These are phyloP conservation scores for Pyrenula aspistea DNA, from an alignment of 495 filamentous ascomycete genomes.

Conservation along the genomic window DNA sequence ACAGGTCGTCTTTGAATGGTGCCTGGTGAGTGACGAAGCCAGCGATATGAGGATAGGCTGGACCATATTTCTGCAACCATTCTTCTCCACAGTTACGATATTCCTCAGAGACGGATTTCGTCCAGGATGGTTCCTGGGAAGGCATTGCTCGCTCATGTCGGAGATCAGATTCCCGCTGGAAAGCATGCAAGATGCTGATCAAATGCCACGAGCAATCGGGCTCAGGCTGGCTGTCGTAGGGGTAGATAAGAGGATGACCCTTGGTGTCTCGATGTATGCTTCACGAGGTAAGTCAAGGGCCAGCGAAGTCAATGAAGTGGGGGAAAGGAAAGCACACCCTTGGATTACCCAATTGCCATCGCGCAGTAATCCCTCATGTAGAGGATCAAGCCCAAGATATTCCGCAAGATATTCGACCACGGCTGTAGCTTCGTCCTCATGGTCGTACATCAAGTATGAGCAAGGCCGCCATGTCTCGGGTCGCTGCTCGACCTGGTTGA, in stretches of 20 bases:
- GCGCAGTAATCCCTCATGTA: too few relatives aligned
- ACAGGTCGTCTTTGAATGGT: background rate
- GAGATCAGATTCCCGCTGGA: background rate
- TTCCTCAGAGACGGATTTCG: background rate
- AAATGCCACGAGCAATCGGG: background rate
- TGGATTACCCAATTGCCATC: too few relatives aligned
- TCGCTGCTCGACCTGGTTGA: background rate
- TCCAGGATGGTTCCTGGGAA: background rate
- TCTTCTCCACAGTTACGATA: background rate
- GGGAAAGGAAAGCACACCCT: too few relatives aligned
- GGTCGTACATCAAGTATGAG: background rate
- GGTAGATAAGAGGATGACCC: background rate
- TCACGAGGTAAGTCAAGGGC: background rate
- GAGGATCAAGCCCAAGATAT: too few relatives aligned
- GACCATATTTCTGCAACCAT: background rate
- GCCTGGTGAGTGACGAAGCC: background rate
- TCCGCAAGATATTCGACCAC: too few relatives aligned
- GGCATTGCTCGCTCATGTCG: background rate
- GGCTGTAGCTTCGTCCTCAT: too few relatives aligned
- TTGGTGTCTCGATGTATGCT: background rate
- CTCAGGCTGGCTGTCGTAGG: background rate
- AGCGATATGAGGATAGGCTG: background rate
- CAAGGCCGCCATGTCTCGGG: background rate
- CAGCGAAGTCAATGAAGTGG: too few relatives aligned
- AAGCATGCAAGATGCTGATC: background rate